These are phyloP conservation scores for Dictyophora rubrovolvata DNA, from an alignment of 768 basidiomycete genomes.

Conservation along the genomic window DNA sequence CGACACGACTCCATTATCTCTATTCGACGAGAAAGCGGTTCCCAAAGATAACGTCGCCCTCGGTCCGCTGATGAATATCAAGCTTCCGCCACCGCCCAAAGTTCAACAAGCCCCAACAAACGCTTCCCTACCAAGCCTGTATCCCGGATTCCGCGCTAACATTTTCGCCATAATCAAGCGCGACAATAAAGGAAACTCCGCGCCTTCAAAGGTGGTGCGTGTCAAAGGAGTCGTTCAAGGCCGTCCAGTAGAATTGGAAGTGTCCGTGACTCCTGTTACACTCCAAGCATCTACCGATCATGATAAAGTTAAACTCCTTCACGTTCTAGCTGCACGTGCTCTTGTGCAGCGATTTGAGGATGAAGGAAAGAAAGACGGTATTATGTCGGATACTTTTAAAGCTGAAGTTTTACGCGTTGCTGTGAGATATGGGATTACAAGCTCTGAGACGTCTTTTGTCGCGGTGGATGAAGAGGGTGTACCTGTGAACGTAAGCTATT, in stretches of 20 bases:
- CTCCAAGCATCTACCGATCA: background rate
- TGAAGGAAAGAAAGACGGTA: background rate
- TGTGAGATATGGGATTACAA: slow-evolving; percentile 40
- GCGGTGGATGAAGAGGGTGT: slow-evolving; percentile 30
- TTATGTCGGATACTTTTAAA: slow-evolving; percentile 24
- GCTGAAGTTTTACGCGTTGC: slow-evolving; percentile 43
- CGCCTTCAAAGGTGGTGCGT: background rate
- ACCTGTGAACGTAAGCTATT: background rate
- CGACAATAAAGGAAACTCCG: background rate
- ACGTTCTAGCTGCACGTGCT: slow-evolving; percentile 43
- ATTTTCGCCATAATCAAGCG: slow-evolving; percentile 12
- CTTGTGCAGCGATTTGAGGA: slow-evolving; percentile 43
- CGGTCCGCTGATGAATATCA: background rate
- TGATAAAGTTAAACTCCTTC: slow-evolving; percentile 26
- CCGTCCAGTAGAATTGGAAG: slow-evolving; percentile 9
- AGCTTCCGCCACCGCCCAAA: slow-evolving; percentile 8
- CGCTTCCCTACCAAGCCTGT: background rate
- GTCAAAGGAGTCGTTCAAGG: slow-evolving; percentile 9
- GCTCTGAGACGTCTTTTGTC: slow-evolving; percentile 45
- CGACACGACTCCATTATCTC: background rate
- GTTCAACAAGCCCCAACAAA: slow-evolving; percentile 9
- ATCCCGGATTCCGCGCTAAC: slow-evolving; percentile 11
- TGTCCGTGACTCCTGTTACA: slow-evolving; percentile 9
- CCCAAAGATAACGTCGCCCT: background rate
- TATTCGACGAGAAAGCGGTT: background rate